A percentile compares a stretch with the other conserved stretches of the same genome.
These are phyloP conservation scores for Hericium rajendrae DNA, from an alignment of 768 basidiomycete genomes.

Conservation along the genomic window DNA sequence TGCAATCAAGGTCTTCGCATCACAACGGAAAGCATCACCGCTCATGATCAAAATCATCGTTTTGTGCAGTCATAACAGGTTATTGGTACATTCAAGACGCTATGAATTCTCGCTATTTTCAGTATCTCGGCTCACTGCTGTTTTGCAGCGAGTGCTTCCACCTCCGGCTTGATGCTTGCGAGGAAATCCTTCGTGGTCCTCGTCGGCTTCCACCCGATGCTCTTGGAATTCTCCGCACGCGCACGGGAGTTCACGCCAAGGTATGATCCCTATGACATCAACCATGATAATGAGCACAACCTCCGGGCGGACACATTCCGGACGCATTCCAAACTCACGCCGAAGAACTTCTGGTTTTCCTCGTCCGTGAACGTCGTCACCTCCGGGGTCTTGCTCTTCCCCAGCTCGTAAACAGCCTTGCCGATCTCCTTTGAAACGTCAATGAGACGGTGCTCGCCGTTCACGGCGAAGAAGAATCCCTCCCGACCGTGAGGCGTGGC, in stretches of 20 bases:
- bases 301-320: neutral
- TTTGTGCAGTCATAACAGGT: no score
- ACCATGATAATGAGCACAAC: neutral
- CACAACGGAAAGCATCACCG: no score
- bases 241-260: conserved; percentile 32
- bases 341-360: conserved; percentile 36
- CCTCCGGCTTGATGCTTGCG: conserved; percentile 36
- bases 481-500: conserved; percentile 23
- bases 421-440: conserved; percentile 29
- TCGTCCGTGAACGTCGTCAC: conserved; percentile 36
- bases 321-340: neutral
- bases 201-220: conserved; percentile 44
- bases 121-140: no score
- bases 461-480: conserved; percentile 26
- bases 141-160: conserved; percentile 19
- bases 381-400: conserved; percentile 22
- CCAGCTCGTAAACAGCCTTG: conserved; percentile 24
- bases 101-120: no score
- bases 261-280: conserved; percentile 8
- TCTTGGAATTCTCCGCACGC: conserved; percentile 30
- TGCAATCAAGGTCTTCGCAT: no score
- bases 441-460: conserved; percentile 23
- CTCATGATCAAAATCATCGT: no score
- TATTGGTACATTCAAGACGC: no score
- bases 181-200: conserved; percentile 41